These are phyloP conservation scores for Meira nashicola DNA, from an alignment of 1,284 basidiomycete genomes.

Conservation along the genomic window DNA sequence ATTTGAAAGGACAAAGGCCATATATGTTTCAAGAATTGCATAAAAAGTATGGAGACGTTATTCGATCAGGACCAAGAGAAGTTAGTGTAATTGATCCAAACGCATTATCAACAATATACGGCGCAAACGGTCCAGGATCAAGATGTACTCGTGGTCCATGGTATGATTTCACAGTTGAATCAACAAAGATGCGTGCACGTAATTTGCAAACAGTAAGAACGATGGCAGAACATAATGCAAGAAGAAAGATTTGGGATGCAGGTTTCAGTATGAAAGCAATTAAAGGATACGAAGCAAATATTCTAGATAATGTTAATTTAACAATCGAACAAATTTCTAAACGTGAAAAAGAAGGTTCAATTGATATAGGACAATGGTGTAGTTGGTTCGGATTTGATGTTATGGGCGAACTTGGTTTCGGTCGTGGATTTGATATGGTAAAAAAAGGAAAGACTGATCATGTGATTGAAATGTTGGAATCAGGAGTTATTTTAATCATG, in stretches of 20 bases:
- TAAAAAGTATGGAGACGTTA: conserved; percentile 22
- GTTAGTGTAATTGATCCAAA: conserved; percentile 23
- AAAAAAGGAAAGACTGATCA: conserved; percentile 20
- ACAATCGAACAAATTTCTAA: conserved; percentile 21
- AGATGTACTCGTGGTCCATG: conserved; percentile 23
- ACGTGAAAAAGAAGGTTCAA: conserved; percentile 15
- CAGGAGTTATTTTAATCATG: conserved; percentile 19
- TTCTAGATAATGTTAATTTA: conserved; percentile 19
- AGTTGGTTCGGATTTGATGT: conserved; percentile 26
- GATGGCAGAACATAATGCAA: conserved; percentile 17
- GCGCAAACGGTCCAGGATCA: conserved; percentile 15
- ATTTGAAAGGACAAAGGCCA: conserved; percentile 18
- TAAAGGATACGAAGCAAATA: conserved; percentile 25
- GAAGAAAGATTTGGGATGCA: conserved; percentile 28
- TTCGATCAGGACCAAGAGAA: conserved; percentile 26
- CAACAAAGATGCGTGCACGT: conserved; percentile 15
- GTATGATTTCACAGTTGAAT: conserved; percentile 16
- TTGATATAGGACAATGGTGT: conserved; percentile 24
- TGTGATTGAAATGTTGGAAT: conserved; percentile 20
- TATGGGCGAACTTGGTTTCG: conserved; percentile 25
- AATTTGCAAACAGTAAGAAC: conserved; percentile 20
- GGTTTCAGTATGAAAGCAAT: conserved; percentile 26
- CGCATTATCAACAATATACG: conserved; percentile 20
- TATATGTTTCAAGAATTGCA: conserved; percentile 18
- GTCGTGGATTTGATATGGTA: conserved; percentile 22